A percentile compares a stretch with the other conserved stretches of the same genome.
Conservation (phyloP, 2,329 filamentous ascomycete species). For the Monascus ruber region DNA sequence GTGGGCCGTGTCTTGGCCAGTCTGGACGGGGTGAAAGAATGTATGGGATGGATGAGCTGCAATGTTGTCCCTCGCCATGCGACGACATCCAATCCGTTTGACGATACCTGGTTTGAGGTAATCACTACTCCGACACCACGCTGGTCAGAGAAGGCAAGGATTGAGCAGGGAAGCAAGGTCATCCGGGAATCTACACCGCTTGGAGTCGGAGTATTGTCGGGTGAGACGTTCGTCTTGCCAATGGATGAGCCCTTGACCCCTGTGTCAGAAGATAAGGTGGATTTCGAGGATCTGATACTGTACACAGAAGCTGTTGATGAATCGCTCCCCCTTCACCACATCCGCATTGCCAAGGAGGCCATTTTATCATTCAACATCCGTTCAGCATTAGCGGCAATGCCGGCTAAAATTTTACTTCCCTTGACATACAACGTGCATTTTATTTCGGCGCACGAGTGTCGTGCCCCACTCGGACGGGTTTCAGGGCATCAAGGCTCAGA, state of each 20-base stretch:
- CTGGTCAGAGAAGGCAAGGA: conserved; percentile 26
- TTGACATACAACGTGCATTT: conserved; percentile 43
- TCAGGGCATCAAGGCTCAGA: conserved; percentile 1
- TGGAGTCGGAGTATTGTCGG: conserved; percentile 26
- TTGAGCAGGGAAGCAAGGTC: conserved; percentile 31
- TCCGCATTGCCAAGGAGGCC: conserved; percentile 13
- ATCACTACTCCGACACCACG: conserved; percentile 22
- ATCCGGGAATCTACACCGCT: conserved; percentile 30
- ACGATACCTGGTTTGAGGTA: conserved; percentile 41
- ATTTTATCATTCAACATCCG: conserved; percentile 16
- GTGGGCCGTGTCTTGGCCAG: conserved; percentile 43
- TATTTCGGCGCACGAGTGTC: conserved; percentile 44
- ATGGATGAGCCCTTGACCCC: conserved; percentile 14
- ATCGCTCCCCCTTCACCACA: conserved; percentile 1
- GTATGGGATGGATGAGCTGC: conserved; percentile 45
- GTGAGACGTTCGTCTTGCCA: conserved; percentile 28
- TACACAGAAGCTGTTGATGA: conserved; percentile 8
- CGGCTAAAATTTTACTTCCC: conserved; percentile 22
- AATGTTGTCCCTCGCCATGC: conserved; percentile 28
- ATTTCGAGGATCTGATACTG: conserved; percentile 15
- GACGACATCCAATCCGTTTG: conserved; percentile 12
- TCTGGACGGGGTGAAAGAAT: conserved; percentile 34
- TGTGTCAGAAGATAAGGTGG: conserved; percentile 6
- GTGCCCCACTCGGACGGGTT: conserved; percentile 28
- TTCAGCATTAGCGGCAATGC: conserved; percentile 3